A percentile compares a stretch with the other conserved stretches of the same genome.
Evolutionary conservation across 2,329 filamentous ascomycete species (phyloP).

Genomic region (Pochonia chlamydosporia): DNA sequence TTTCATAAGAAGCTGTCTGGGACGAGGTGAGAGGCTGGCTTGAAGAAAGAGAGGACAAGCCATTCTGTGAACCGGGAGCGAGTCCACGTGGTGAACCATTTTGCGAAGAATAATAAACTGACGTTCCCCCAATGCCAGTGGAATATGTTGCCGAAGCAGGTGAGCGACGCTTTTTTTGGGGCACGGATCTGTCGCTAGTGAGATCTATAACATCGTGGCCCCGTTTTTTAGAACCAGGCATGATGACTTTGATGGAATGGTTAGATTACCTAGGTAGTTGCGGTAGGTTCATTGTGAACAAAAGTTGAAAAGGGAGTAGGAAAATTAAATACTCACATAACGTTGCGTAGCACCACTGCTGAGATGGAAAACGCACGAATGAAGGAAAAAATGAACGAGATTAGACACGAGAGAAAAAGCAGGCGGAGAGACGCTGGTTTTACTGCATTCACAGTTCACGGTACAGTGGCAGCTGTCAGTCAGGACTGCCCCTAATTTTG

Average conservation of each 20-base stretch:
- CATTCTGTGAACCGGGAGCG: slow-evolving; percentile 10
- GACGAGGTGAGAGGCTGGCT: slow-evolving; percentile 7
- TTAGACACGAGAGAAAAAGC: neutral
- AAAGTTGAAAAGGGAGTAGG: too few species aligned
- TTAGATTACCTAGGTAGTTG: neutral
- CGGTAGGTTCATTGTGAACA: too few species aligned
- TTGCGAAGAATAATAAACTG: slow-evolving; percentile 8
- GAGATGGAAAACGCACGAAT: neutral
- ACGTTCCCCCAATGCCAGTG: slow-evolving; percentile 14
- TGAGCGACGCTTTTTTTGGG: slow-evolving; percentile 21
- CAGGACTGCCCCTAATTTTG: neutral
- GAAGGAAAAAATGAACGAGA: neutral
- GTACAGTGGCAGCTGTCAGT: neutral
- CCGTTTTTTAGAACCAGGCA: slow-evolving; percentile 27
- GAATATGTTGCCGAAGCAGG: slow-evolving; percentile 9
- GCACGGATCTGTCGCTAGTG: slow-evolving; percentile 27
- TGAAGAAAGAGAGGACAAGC: slow-evolving; percentile 3
- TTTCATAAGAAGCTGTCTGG: slow-evolving; percentile 20
- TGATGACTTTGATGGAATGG: neutral
- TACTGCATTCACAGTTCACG: neutral
- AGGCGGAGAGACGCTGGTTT: neutral
- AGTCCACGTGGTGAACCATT: neutral
- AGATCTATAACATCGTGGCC: slow-evolving; percentile 32
- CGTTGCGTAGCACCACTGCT: neutral
- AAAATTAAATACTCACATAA: neutral